phyloP scores from a whole-genome alignment of 768 basidiomycete species.

The Rubroboletus satanas region DNA sequence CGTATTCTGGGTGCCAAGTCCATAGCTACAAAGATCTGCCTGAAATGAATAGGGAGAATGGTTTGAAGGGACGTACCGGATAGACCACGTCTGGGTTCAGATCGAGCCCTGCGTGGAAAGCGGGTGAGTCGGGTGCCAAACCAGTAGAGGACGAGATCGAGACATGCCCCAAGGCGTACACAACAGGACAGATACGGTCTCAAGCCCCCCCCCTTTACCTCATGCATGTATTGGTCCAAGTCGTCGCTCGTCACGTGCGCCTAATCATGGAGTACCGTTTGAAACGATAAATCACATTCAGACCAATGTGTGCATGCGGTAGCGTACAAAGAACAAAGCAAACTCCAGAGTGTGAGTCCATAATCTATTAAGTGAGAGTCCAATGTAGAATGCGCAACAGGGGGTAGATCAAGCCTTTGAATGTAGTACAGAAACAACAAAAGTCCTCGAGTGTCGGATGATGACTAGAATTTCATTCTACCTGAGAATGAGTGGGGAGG shows the following conservation, averaged over 20 bases:
- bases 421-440: neutral
- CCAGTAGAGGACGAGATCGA: neutral
- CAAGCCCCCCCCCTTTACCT: no score
- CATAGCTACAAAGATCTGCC: constrained; percentile 1
- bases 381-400: constrained; percentile 21
- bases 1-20: neutral
- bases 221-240: no score
- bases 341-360: constrained; percentile 27
- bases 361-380: constrained; percentile 28
- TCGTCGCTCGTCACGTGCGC: constrained; percentile 12
- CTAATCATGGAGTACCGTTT: neutral
- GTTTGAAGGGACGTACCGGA: constrained; percentile 2
- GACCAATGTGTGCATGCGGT: constrained; percentile 10
- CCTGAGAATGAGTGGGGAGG: constrained; percentile 23
- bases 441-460: neutral
- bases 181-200: neutral
- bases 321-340: constrained; percentile 22
- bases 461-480: constrained; percentile 21
- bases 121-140: constrained; percentile 3
- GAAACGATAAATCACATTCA: constrained; percentile 17
- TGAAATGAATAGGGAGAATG: neutral
- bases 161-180: neutral
- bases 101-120: neutral
- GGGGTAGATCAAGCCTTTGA: constrained; percentile 6
- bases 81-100: constrained; percentile 3